Evolutionary conservation across 164 flowering plant genomes (phyloP).

Genomic region (Stephania yunnanensis): DNA sequence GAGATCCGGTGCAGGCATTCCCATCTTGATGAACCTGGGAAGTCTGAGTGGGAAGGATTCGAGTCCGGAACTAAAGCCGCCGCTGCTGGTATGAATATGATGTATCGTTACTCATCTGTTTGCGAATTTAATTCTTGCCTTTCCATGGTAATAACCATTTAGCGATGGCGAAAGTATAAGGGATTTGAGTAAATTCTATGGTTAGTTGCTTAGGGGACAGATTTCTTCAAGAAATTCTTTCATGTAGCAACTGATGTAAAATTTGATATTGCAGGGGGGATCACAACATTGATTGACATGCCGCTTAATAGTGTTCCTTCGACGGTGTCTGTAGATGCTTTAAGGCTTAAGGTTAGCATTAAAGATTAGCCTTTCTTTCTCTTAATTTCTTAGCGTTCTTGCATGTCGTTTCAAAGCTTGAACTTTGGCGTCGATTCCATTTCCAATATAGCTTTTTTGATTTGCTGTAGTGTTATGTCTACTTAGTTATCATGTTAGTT

Average conservation of each 20-base stretch:
- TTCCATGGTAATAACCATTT: neutral
- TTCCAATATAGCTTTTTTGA: neutral
- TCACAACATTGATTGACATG: constrained; percentile 93
- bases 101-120: neutral
- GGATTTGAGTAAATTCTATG: neutral
- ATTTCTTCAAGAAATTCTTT: neutral
- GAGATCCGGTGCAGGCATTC: constrained; percentile 51
- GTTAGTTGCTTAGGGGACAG: neutral
- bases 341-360: constrained; percentile 70
- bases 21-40: constrained; percentile 99
- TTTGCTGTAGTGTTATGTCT: neutral
- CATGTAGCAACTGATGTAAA: constrained; percentile 3
- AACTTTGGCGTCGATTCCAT: neutral
- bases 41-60: constrained; percentile 97
- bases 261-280: constrained; percentile 55
- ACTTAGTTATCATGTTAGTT: neutral
- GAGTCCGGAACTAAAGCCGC: constrained; percentile 93
- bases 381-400: neutral
- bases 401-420: neutral
- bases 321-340: constrained; percentile 72
- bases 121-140: neutral
- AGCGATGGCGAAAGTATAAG: neutral
- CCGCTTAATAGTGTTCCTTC: constrained; percentile 86
- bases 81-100: constrained; percentile 88
- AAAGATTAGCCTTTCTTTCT: constrained; percentile 1